These are phyloP conservation scores for Nephelium lappaceum DNA, from an alignment of 345 rosid species.

Conservation along the genomic window DNA sequence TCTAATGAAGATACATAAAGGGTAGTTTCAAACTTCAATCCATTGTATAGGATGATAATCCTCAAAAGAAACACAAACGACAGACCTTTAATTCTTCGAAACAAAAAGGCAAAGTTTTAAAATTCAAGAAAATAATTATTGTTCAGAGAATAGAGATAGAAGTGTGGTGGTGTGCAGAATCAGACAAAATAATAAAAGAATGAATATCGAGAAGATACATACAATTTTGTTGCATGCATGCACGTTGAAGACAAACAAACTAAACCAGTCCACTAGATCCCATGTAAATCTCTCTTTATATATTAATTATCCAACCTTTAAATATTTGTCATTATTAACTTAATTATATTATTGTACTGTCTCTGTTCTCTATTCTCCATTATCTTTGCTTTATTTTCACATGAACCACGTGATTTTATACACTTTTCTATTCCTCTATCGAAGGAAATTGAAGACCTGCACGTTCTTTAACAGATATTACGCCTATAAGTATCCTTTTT, in stretches of 20 bases:
- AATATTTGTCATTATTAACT: background rate
- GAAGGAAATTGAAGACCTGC: background rate
- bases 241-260: slow-evolving; percentile 1
- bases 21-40: too few relatives aligned
- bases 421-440: background rate
- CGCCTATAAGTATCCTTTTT: background rate
- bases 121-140: background rate
- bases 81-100: background rate
- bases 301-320: background rate
- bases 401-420: slow-evolving; percentile 14
- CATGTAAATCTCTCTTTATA: background rate
- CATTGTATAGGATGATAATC: too few relatives aligned
- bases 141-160: background rate
- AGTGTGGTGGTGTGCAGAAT: background rate
- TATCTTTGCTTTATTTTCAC: background rate
- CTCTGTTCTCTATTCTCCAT: too few relatives aligned
- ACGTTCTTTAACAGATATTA: background rate
- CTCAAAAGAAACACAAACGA: too few relatives aligned
- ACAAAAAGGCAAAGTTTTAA: background rate
- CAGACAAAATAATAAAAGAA: background rate
- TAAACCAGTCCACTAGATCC: background rate
- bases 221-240: background rate
- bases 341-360: background rate
- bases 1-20: too few relatives aligned
- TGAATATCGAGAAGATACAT: background rate